A percentile compares a stretch with the other conserved stretches of the same genome.
Evolutionary conservation across 2,329 filamentous ascomycete species (phyloP).

Genomic region (Uncinocarpus reesii): DNA sequence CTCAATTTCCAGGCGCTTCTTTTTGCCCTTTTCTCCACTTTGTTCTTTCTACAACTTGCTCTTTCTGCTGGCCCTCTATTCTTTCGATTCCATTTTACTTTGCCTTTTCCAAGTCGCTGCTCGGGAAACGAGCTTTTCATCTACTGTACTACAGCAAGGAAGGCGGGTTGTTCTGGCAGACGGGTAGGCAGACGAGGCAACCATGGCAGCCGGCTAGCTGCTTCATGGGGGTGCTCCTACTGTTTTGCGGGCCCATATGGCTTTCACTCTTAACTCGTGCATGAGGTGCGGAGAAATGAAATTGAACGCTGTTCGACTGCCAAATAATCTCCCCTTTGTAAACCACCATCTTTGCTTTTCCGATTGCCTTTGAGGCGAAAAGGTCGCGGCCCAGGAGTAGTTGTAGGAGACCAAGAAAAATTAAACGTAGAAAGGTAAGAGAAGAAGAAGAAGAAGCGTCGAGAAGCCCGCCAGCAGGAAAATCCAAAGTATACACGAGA

Average conservation of each 20-base stretch:
- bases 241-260: background rate
- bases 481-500: too few species aligned
- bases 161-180: constrained; percentile 15
- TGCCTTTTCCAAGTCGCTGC: background rate
- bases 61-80: background rate
- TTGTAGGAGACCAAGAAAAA: too few species aligned
- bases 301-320: constrained; percentile 12
- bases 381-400: background rate
- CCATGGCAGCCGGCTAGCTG: constrained; percentile 18
- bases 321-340: background rate
- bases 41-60: background rate
- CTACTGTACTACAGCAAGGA: constrained; percentile 22
- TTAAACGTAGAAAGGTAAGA: background rate
- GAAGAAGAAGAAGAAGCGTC: too few species aligned
- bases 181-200: constrained; percentile 14
- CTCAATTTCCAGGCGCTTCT: constrained; percentile 18
- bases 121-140: constrained; percentile 16
- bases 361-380: background rate
- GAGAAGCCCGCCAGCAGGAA: too few species aligned
- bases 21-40: constrained; percentile 10
- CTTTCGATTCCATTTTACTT: background rate
- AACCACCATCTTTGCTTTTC: too few species aligned
- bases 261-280: constrained; percentile 11
- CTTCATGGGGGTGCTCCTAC: constrained; percentile 12
- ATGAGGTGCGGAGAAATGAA: constrained; percentile 14